Evolutionary conservation across 225 moss, liverwort and hornwort species (phyloP), one percentile per base, ranked within the genome.

Genomic region (Physcomitrium patens): DNA sequence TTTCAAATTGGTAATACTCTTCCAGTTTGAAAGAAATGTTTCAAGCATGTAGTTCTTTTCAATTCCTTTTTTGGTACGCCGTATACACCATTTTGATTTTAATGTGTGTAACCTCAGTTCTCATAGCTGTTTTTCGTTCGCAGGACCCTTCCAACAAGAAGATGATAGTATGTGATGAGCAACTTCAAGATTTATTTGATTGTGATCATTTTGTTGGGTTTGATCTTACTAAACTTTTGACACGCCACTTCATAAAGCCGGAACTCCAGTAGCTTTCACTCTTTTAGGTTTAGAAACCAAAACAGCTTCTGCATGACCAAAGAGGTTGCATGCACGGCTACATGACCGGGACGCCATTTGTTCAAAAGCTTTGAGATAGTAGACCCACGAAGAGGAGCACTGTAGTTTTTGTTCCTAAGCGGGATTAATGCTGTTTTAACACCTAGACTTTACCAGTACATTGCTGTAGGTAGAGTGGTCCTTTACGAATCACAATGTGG

Each of bases 201-300:
- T 89, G 89, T 78, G 89, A 91, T 43, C 82, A 87, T 59, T 91
- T 96, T 89, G 89, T 92, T 74, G 96, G 96, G 58, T 94, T 88
- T 66, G 73, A 70, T 73, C 71, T 96, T 47, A 84, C 88, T 5
- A 91, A 96, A 81, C 94, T 94, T 61, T 85, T 96, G 83, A 82
- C 91, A 63, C 89, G 89, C 67, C 96, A 96, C 73, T 89, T 89
- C 73, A 1, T 86, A 10, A 86, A 89, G 52, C 9, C 61, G 10
- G 77, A 84, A 48, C 48, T 31, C 42, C 44, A 56, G 51, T 74
- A 78, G 74, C 17, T 69, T 28, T 72, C 19, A 67, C 41, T 62
- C 24, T 46, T 26, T 58, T 17, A 67, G 46, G 67, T 43, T 61
- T 58, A 69, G 68, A 56, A 82, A 77, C 48, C 73, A 70, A 74